Conservation (phyloP, 2,329 filamentous ascomycete species). For the Hypoxylon sp. region DNA sequence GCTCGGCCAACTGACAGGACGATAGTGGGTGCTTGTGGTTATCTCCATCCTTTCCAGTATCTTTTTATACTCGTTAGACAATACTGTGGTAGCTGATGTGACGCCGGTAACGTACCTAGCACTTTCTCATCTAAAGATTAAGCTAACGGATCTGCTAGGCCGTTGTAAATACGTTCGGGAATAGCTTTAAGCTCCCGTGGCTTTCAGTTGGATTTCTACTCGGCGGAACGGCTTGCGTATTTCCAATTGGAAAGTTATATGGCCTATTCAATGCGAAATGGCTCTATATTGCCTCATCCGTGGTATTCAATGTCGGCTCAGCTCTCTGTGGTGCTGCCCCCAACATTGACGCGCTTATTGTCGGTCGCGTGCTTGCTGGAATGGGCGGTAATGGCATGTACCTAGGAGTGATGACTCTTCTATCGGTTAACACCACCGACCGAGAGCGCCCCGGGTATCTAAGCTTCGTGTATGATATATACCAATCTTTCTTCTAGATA, state of each 20-base stretch:
- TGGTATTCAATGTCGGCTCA: constrained; percentile 33
- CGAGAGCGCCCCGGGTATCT: constrained; percentile 47
- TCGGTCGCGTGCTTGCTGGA: constrained; percentile 56
- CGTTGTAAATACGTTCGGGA: constrained; percentile 49
- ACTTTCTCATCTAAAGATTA: too few species aligned
- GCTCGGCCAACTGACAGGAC: too few species aligned
- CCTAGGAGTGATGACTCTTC: constrained; percentile 43
- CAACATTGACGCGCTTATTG: constrained; percentile 56
- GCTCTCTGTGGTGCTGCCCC: constrained; percentile 55
- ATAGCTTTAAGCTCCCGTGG: constrained; percentile 51
- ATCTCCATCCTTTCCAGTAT: constrained; percentile 40
- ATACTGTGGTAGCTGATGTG: constrained; percentile 56
- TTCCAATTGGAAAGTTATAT: neutral
- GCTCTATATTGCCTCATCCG: neutral
- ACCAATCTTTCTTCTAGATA: too few species aligned
- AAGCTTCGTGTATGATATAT: too few species aligned
- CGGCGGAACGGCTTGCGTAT: constrained; percentile 19
- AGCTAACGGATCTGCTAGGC: too few species aligned
- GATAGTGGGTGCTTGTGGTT: constrained; percentile 34
- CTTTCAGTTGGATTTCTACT: constrained; percentile 49
- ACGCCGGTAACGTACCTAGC: too few species aligned
- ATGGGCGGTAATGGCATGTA: constrained; percentile 56
- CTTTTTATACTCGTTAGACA: constrained; percentile 50
- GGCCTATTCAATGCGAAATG: neutral
- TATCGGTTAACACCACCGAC: constrained; percentile 43